Percentiles rank a stretch among this genome's conserved stretches.
Evolutionary conservation across 2,329 filamentous ascomycete species (phyloP).

Genomic region (Hypoxylon sp.): DNA sequence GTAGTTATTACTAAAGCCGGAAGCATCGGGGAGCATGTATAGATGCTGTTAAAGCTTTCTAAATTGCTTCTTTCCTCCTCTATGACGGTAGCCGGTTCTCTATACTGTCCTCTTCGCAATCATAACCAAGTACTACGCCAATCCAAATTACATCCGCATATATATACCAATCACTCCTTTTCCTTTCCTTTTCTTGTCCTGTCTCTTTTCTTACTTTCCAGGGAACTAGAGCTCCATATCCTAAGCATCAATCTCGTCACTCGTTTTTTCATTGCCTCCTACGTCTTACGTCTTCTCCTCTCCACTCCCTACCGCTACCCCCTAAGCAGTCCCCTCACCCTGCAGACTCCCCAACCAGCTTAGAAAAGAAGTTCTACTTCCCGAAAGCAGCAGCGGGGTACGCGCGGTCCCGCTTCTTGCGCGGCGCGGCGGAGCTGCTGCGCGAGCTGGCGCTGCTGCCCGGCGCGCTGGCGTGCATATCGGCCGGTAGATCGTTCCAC

Average conservation of each 20-base stretch:
- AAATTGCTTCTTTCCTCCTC: neutral
- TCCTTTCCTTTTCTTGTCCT: neutral
- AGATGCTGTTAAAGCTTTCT: no score
- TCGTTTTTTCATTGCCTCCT: neutral
- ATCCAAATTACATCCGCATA: constrained; percentile 1
- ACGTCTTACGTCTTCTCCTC: neutral
- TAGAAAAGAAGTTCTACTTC: constrained; percentile 47
- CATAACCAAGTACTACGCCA: neutral
- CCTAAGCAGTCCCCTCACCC: no score
- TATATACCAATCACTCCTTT: constrained; percentile 18
- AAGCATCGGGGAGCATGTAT: neutral
- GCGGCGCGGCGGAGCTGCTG: constrained; percentile 66
- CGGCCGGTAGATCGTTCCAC: constrained; percentile 76
- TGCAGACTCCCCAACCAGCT: neutral
- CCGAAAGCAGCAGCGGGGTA: constrained; percentile 76
- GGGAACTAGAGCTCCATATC: neutral
- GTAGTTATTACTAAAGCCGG: neutral
- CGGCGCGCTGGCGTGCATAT: constrained; percentile 63
- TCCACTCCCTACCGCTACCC: neutral
- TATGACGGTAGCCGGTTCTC: neutral
- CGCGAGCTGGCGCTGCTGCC: constrained; percentile 66
- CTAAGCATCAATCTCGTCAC: constrained; percentile 10
- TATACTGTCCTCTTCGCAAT: neutral
- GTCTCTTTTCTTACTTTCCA: neutral
- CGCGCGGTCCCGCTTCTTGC: constrained; percentile 72